phyloP scores from a whole-genome alignment of 371 early-diverging fungal genomes.

The Cokeromyces recurvatus region DNA sequence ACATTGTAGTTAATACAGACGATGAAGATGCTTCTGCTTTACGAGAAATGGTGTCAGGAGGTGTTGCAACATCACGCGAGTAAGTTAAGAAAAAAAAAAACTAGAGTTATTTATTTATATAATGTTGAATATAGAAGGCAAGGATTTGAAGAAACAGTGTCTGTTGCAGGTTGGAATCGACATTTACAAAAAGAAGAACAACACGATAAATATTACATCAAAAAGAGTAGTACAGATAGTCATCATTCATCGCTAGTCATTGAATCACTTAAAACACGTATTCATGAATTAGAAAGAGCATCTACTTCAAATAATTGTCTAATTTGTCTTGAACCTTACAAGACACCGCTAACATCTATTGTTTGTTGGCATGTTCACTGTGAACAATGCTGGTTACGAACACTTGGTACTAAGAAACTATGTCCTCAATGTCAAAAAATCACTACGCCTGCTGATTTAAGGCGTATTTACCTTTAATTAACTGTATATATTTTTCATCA shows the following conservation, averaged over 20 bases:
- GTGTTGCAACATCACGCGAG: slow-evolving; percentile 12
- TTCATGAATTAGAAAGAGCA: slow-evolving; percentile 61
- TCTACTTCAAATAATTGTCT: slow-evolving; percentile 62
- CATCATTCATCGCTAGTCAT: slow-evolving; percentile 62
- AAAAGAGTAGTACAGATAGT: slow-evolving; percentile 10
- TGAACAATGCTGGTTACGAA: slow-evolving; percentile 84
- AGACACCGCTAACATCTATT: slow-evolving; percentile 70
- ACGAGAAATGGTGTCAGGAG: slow-evolving; percentile 44
- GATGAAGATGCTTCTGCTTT: slow-evolving; percentile 49
- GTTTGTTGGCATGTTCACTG: slow-evolving; percentile 95
- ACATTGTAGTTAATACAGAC: slow-evolving; percentile 43
- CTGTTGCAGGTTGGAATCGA: slow-evolving; percentile 26
- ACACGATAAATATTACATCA: too few species aligned
- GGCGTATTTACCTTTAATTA: slow-evolving; percentile 80
- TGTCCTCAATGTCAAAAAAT: slow-evolving; percentile 92
- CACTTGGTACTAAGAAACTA: slow-evolving; percentile 80
- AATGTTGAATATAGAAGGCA: slow-evolving; percentile 15
- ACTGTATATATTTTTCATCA: too few species aligned
- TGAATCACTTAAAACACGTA: slow-evolving; percentile 70
- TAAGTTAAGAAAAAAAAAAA: neutral
- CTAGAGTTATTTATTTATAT: slow-evolving; percentile 9
- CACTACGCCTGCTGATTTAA: slow-evolving; percentile 77
- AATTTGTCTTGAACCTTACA: slow-evolving; percentile 79
- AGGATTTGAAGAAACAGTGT: slow-evolving; percentile 36
- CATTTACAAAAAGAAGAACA: slow-evolving; percentile 7